These are phyloP conservation scores for Aristolochia californica DNA, from an alignment of 164 flowering plant genomes.

Conservation along the genomic window DNA sequence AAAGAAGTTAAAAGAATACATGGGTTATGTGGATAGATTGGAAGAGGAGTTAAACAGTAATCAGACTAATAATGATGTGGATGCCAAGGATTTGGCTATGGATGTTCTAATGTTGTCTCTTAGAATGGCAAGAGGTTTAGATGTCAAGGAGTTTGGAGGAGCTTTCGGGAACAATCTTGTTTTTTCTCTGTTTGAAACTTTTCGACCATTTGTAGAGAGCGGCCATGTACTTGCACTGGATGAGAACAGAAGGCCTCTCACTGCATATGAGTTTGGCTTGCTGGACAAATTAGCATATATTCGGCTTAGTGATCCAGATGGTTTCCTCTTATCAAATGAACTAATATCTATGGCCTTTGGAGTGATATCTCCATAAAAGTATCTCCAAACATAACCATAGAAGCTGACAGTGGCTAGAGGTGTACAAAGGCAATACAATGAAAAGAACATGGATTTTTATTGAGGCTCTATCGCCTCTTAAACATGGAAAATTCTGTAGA, in stretches of 20 bases:
- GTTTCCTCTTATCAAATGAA: slow-evolving; percentile 91
- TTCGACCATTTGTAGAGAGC: slow-evolving; percentile 50
- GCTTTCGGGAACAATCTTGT: slow-evolving; percentile 45
- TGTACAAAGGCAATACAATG: too few species aligned
- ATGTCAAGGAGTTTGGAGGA: slow-evolving; percentile 43
- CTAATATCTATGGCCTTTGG: slow-evolving; percentile 73
- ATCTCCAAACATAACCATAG: too few species aligned
- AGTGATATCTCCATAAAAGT: slow-evolving; percentile 40
- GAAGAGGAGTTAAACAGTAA: slow-evolving; percentile 30
- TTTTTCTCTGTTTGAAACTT: slow-evolving; percentile 40
- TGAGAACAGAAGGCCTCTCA: slow-evolving; percentile 32
- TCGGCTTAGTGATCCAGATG: slow-evolving; percentile 87
- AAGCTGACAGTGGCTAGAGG: too few species aligned
- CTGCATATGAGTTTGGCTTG: slow-evolving; percentile 27
- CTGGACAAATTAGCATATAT: slow-evolving; percentile 25
- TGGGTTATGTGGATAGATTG: slow-evolving; percentile 44
- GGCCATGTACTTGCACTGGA: slow-evolving; percentile 77
- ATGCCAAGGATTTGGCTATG: slow-evolving; percentile 47
- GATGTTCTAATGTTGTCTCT: slow-evolving; percentile 85
- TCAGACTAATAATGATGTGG: slow-evolving; percentile 12
- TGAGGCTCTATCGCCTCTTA: too few species aligned
- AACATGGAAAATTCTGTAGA: too few species aligned
- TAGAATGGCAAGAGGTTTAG: slow-evolving; percentile 68
- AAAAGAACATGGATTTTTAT: too few species aligned
- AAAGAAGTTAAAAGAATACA: slow-evolving; percentile 57